These are phyloP conservation scores for Alternaria gansuensis DNA, from an alignment of 2,329 filamentous ascomycete species.

Conservation along the genomic window DNA sequence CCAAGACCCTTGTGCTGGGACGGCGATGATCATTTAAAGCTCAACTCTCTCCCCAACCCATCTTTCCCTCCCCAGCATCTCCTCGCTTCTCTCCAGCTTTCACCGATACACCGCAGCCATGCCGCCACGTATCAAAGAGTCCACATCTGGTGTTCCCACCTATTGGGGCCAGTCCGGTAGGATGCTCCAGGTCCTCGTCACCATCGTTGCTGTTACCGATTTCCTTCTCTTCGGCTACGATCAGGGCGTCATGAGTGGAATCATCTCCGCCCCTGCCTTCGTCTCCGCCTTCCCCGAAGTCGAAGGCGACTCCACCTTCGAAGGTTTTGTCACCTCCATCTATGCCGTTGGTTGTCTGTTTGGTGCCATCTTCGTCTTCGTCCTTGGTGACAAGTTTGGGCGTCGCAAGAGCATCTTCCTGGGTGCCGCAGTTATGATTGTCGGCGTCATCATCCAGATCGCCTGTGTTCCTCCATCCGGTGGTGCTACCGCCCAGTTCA, in stretches of 20 bases:
- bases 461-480: constrained; percentile 37
- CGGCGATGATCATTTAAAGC: constrained; percentile 38
- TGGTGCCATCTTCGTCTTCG: constrained; percentile 53
- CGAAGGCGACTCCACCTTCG: constrained; percentile 46
- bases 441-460: constrained; percentile 55
- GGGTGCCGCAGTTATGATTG: constrained; percentile 53
- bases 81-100: constrained; percentile 34
- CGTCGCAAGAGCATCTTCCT: constrained; percentile 56
- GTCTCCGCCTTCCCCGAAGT: constrained; percentile 50
- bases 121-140: constrained; percentile 38
- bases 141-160: constrained; percentile 38
- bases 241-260: constrained; percentile 54
- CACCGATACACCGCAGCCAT: constrained; percentile 33
- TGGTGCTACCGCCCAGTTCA: constrained; percentile 59
- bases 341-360: constrained; percentile 61
- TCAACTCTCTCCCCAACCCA: constrained; percentile 32
- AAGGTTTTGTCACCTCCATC: constrained; percentile 61
- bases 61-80: constrained; percentile 32
- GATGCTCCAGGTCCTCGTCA: constrained; percentile 45
- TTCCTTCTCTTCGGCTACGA: constrained; percentile 62
- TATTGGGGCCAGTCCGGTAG: constrained; percentile 45
- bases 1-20: constrained; percentile 26
- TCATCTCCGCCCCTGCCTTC: constrained; percentile 53
- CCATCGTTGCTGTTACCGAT: constrained; percentile 58
- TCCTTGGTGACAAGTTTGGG: constrained; percentile 54